phyloP scores from a whole-genome alignment of 2,329 filamentous ascomycete species.

The Sclerotinia borealis region DNA sequence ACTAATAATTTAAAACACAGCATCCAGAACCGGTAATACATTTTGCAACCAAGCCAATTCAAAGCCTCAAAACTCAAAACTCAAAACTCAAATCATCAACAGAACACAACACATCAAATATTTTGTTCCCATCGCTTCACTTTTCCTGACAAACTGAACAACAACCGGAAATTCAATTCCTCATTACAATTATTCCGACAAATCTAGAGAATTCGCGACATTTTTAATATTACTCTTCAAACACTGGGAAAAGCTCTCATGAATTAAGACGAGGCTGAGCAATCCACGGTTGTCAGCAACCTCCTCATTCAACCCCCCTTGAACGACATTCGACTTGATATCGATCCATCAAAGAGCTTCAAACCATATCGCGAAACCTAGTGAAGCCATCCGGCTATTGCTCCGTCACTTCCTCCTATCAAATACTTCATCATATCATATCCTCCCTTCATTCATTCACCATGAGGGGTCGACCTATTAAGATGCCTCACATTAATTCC shows the following conservation, averaged over 20 bases:
- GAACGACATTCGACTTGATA: neutral
- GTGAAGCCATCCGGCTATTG: neutral
- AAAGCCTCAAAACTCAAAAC: neutral
- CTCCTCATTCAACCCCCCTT: slow-evolving; percentile 4
- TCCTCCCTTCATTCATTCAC: slow-evolving; percentile 1
- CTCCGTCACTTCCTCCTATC: neutral
- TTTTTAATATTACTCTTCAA: neutral
- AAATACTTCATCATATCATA: neutral
- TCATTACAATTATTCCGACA: neutral
- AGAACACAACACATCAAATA: neutral
- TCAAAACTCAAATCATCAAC: no score
- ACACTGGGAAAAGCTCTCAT: neutral
- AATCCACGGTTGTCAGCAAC: slow-evolving; percentile 6
- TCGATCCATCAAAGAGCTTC: neutral
- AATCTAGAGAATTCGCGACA: neutral
- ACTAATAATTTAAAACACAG: no score
- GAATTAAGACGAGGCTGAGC: slow-evolving; percentile 9
- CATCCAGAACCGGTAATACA: neutral
- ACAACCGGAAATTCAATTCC: neutral
- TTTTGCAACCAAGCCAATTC: neutral
- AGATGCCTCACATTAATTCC: slow-evolving; percentile 24
- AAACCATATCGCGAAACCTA: neutral
- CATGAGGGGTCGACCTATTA: slow-evolving; percentile 26
- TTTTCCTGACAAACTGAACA: no score
- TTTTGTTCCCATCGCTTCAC: no score